phyloP scores from a whole-genome alignment of 1,284 basidiomycete genomes.

The Wolfiporia cocos region DNA sequence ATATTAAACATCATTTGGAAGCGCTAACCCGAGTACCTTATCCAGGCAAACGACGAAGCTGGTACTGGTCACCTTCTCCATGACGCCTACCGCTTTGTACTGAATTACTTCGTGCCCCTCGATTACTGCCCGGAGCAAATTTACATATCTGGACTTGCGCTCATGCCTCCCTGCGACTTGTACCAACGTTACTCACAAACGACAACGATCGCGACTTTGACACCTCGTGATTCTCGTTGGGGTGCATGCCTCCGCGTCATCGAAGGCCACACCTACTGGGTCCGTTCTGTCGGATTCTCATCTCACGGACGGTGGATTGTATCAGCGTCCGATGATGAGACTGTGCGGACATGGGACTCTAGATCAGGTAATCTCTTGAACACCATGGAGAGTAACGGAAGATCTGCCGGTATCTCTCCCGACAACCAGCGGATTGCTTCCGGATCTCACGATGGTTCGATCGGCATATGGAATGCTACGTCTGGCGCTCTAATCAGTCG shows the following conservation, averaged over 20 bases:
- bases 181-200: too few relatives aligned
- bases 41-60: too few relatives aligned
- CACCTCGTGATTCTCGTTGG: not conserved
- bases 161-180: not conserved
- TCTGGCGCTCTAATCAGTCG: not conserved
- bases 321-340: not conserved
- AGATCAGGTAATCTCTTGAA: not conserved
- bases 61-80: not conserved
- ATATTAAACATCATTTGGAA: too few relatives aligned
- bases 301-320: not conserved
- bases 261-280: not conserved
- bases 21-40: too few relatives aligned
- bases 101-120: constrained; percentile 3
- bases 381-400: not conserved
- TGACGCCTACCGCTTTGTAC: constrained; percentile 6
- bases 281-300: not conserved
- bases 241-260: not conserved
- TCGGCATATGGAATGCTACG: not conserved
- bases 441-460: not conserved
- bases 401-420: not conserved
- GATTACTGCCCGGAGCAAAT: constrained; percentile 2
- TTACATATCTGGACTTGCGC: constrained; percentile 3
- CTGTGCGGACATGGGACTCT: not conserved
- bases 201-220: too few relatives aligned
- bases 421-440: not conserved